Evolutionary conservation across 805 yeast genomes (phyloP).

Genomic region (Metschnikowia koreensis): DNA sequence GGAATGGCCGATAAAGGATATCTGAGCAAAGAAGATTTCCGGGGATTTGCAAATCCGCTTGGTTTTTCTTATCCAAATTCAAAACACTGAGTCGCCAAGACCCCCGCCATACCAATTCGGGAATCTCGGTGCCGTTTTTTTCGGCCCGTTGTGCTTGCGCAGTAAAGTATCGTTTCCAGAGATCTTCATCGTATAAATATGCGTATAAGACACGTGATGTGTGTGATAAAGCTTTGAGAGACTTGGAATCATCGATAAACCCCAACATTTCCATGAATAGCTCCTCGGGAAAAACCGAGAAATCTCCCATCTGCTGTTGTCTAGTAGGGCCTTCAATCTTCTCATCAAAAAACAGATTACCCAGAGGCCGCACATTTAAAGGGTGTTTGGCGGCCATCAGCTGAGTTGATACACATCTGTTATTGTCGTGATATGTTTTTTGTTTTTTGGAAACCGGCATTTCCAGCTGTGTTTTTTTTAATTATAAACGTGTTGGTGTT

Average conservation of each 20-base stretch:
- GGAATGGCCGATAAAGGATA: conserved; percentile 76
- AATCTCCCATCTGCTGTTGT: conserved; percentile 49
- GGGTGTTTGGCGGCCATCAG: conserved; percentile 15
- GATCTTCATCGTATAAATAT: conserved; percentile 69
- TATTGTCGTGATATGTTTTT: conserved; percentile 6
- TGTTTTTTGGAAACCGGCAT: conserved; percentile 5
- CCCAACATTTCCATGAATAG: conserved; percentile 52
- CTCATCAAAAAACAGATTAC: conserved; percentile 14
- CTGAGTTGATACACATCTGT: conserved; percentile 8
- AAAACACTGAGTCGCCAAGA: conserved; percentile 73
- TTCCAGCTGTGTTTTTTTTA: background rate
- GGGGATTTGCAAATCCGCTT: conserved; percentile 49
- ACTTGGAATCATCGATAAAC: conserved; percentile 44
- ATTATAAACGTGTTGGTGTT: background rate
- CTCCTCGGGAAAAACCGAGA: conserved; percentile 61
- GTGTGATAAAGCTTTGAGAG: conserved; percentile 52
- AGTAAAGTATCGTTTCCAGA: conserved; percentile 67
- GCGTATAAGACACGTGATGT: conserved; percentile 71
- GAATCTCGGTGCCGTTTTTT: conserved; percentile 12
- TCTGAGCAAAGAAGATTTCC: conserved; percentile 67
- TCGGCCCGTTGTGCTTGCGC: conserved; percentile 9
- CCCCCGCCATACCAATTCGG: conserved; percentile 58
- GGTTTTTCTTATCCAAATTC: conserved; percentile 27
- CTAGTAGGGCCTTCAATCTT: conserved; percentile 15
- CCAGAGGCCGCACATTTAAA: conserved; percentile 20